Conservation (phyloP, 2,329 filamentous ascomycete species). For the Exophiala alcalophila region DNA sequence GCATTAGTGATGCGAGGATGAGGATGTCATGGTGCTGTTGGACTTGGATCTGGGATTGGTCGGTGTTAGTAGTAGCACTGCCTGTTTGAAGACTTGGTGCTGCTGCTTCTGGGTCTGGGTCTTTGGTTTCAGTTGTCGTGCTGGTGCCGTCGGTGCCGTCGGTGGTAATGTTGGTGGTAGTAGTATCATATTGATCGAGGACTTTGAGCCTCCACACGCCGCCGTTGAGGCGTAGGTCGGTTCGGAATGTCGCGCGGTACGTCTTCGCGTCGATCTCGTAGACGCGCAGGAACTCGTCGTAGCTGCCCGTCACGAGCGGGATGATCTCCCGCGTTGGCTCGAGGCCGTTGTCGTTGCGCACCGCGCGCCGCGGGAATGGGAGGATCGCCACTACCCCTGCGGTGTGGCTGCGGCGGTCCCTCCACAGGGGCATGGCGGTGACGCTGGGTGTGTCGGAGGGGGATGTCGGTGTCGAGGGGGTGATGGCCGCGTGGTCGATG, state of each 20-base stretch:
- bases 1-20: constrained; percentile 90
- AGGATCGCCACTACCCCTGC: constrained; percentile 87
- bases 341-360: not conserved
- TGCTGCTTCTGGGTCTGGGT: too few species aligned
- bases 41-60: not conserved
- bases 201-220: constrained; percentile 85
- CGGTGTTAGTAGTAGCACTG: too few species aligned
- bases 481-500: constrained; percentile 26
- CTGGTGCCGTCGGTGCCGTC: too few species aligned
- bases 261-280: constrained; percentile 40
- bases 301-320: constrained; percentile 79
- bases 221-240: constrained; percentile 65
- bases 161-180: not conserved
- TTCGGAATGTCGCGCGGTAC: constrained; percentile 35
- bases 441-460: constrained; percentile 10
- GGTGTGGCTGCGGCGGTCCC: constrained; percentile 59
- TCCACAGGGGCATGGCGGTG: constrained; percentile 31
- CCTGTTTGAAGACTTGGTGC: too few species aligned
- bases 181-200: constrained; percentile 28
- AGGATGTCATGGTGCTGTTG: constrained; percentile 36
- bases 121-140: too few species aligned
- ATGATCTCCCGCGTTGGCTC: constrained; percentile 34
- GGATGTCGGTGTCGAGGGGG: constrained; percentile 15
- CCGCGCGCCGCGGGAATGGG: constrained; percentile 53
- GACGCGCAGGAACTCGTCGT: constrained; percentile 79